Evolutionary conservation across 495 filamentous ascomycete species (phyloP), one percentile per base, ranked within the genome.

Genomic region (Tuber aestivum): DNA sequence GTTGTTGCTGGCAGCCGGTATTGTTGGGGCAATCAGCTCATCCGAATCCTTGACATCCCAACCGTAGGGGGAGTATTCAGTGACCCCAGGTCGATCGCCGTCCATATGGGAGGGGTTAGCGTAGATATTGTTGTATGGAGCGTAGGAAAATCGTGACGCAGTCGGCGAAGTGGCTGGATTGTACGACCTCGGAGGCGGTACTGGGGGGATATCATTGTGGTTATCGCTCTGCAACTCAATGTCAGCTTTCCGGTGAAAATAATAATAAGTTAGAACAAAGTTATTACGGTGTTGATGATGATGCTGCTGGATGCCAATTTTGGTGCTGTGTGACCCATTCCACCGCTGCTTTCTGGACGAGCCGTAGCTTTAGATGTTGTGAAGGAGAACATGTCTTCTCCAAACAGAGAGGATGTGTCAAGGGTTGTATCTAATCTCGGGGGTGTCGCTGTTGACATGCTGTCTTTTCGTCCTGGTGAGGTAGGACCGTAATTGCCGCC

Each of bases 311-410:
- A 79, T n/a, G 81, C 81, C 32, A 83, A 72, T 72, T 83, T 83
- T 70, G 81, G 81, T 69, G 81, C 81, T 72, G 81, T 81, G 61
- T 81, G 81, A 4, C 77, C 81, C 72, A 82, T 74, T 40, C 80
- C 77, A 61, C 78, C 73, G 65, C 74, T 56, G 37, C 72, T 72
- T 48, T 41, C 76, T 72, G 77, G 78, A 38, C 70, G 77, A 70
- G 73, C 70, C 41, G 69, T 78, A 72, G 70, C 70, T 50, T 82
- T 82, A 32, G 80, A 79, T 56, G 74, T 27, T 65, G 69, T n/a
- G 38, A 82, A 82, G 35, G 82, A 82, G 70, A 83, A 83, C 81
- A 83, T 83, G 65, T 83, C 81, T 18, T 83, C 81, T 27, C 80
- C 81, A 41, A 82, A 82, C 50, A 83, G 71, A 44, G 81, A 83